Evolutionary conservation across 768 basidiomycete species (phyloP).

Genomic region (Suillus hirtellus): DNA sequence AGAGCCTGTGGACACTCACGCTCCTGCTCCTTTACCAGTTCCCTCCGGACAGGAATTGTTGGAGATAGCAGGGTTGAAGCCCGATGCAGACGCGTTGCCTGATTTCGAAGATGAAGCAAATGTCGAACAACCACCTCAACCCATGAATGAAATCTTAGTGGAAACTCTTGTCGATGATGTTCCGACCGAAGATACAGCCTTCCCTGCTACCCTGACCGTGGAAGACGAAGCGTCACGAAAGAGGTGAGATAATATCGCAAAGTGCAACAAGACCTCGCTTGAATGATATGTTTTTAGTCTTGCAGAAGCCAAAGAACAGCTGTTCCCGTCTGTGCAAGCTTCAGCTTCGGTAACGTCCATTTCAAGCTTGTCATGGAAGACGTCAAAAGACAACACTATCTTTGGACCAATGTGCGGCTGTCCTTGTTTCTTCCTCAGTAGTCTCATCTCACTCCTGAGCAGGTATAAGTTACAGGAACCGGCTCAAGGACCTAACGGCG

Average conservation of each 20-base stretch:
- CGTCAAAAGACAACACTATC: constrained; percentile 41
- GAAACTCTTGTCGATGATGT: constrained; percentile 17
- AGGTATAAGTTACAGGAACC: constrained; percentile 7
- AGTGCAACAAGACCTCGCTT: not conserved
- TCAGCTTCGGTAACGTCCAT: constrained; percentile 24
- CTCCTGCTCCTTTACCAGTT: constrained; percentile 12
- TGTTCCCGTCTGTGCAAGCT: constrained; percentile 44
- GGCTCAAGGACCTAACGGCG: not conserved
- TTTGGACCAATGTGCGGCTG: constrained; percentile 63
- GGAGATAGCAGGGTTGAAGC: constrained; percentile 48
- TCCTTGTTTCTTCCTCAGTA: not conserved
- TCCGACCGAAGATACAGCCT: constrained; percentile 12
- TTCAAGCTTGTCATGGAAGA: constrained; percentile 42
- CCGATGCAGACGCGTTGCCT: constrained; percentile 43
- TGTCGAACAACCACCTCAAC: constrained; percentile 15
- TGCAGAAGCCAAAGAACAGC: constrained; percentile 42
- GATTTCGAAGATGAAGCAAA: constrained; percentile 57
- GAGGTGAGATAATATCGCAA: constrained; percentile 19
- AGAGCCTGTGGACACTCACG: not conserved
- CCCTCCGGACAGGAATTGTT: constrained; percentile 49
- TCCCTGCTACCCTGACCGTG: constrained; percentile 10
- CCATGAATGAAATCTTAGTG: constrained; percentile 5
- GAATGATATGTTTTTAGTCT: constrained; percentile 33
- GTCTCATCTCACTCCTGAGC: constrained; percentile 2
- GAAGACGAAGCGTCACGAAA: constrained; percentile 27